Base-by-base conservation (phyloP, 306 rosid genomes). In the Benincasa hispida region DNA sequence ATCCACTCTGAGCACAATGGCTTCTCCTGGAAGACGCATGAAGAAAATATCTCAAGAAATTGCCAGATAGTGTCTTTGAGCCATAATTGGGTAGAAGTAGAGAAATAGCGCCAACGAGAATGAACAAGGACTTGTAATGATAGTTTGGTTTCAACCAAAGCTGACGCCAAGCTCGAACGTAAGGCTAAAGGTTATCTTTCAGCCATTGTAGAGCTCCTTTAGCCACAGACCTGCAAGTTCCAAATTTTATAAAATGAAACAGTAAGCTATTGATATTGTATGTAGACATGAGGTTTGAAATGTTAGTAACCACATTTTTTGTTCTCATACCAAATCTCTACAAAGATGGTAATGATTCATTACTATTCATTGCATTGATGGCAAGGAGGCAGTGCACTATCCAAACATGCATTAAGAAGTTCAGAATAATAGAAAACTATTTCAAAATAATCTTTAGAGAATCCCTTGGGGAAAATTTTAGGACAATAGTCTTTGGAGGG, bases 131-230 rank as follows among this genome's bases (percentile, higher is more conserved):
- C 63, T 39, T 17, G 58, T 37, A 39, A 47, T 6, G 13, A 27
- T 47, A 2, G 59, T 75, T 37, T 2, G 25, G 32, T 75, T 53
- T 55, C 54, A 14, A 76, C 53, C 37, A 2, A 3, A 12, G 24
- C 32, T 17, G 12, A 45, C 12, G 59, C 72, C 27, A 28, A 57
- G 28, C 48, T 18, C 9, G 15, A 57, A 6, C 0, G 0, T 42
- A 8, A 21, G 72, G 22, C 88, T 92, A 94, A 42, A 94, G 90
- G 77, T 91, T 94, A 79, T 94, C 97, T 80, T 89, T 94, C 78
- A 94, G 85, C 98, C 98, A 94, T 86, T 88, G 91, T 47, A 94
- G 80, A 70, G 95, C 96, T 80, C 93, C 96, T 77, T 87, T 86
- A 69, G 97, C 91, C 51, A 90, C 87, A 41, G 92, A 88, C 85